Base-by-base conservation (phyloP, 2,329 filamentous ascomycete species). In the Neofusicoccum laricinum region DNA sequence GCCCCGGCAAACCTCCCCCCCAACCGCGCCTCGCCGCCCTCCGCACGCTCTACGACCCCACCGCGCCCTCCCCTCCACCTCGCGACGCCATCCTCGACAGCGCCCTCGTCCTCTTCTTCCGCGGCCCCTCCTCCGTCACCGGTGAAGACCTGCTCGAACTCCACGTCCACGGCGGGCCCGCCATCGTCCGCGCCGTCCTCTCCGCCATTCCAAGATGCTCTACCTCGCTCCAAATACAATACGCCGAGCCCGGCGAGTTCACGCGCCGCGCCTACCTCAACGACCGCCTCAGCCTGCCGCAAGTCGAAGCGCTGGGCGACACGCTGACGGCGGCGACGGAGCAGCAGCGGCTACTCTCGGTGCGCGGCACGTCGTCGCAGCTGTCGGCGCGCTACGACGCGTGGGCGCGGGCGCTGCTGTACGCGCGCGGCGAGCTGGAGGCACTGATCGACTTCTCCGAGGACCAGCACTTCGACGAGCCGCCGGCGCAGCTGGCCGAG, bases 371-470 rank as follows among this genome's bases (percentile, higher is more conserved):
- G 34, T 90, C 87, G 3, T 88, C 89, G 21, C 25, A 15, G 34
- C 25, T 30, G 25, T 97, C 12, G 87, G 91, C 0, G 82, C 87
- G 88, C 17, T 99, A 99, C 75, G 93, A 97, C 69, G 71, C 72
- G 10, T 99, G 95, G 95, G 87, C 94, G 30, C 81, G 86, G 67
- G 83, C 88, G 68, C 79, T 99, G 17, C 81, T 98, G 6, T 84
- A 90, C 67, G 93, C 93, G 10, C 87, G 95, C 1, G 95, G 92
- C 10, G 93, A 98, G 78, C 84, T 99, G 43, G 95, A 99, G 77
- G 95, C 95, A 0, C 79, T 99, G 69, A 98, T 99, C 67, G 95
- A 99, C 77, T 99, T 99, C 75, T 90, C 92, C 0, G 95, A 99
- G 75, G 95, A 98, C 72, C 94, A 99, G 77, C 91, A 98, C 79